Evolutionary conservation across 2,329 filamentous ascomycete species (phyloP).

Genomic region (Thielaviopsis euricoi): DNA sequence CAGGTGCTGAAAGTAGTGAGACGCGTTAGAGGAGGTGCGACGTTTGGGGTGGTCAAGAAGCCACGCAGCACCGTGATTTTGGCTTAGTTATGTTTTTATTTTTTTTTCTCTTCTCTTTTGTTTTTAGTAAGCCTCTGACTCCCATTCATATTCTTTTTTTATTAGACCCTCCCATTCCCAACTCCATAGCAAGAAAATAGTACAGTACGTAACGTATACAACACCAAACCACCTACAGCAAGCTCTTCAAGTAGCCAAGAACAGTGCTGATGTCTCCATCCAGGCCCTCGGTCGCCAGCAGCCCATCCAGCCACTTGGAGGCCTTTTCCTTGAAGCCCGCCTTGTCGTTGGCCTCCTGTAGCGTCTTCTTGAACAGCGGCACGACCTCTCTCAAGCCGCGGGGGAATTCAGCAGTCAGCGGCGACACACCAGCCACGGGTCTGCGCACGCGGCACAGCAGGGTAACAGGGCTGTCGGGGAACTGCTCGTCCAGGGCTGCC

Average conservation of each 20-base stretch:
- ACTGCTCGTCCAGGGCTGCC: slow-evolving; percentile 40
- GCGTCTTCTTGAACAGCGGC: slow-evolving; percentile 36
- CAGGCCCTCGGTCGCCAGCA: slow-evolving; percentile 31
- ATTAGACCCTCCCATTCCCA: no score
- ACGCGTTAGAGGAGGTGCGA: no score
- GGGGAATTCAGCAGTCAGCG: slow-evolving; percentile 55
- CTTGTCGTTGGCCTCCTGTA: slow-evolving; percentile 30
- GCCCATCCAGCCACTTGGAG: slow-evolving; percentile 35
- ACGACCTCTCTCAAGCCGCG: slow-evolving; percentile 51
- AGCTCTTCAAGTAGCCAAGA: slow-evolving; percentile 32
- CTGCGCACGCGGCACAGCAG: slow-evolving; percentile 56
- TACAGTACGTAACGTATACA: background rate
- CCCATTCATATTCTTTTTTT: no score
- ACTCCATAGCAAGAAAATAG: background rate
- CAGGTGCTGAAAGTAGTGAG: no score
- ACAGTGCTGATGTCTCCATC: slow-evolving; percentile 41
- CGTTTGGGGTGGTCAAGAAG: no score
- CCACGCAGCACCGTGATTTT: no score
- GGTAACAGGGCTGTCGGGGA: slow-evolving; percentile 44
- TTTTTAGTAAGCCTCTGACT: no score
- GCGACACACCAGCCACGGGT: slow-evolving; percentile 48
- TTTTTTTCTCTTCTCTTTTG: no score
- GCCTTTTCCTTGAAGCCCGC: slow-evolving; percentile 31
- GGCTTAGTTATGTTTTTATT: no score
- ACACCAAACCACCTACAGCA: slow-evolving; percentile 6